Conservation (phyloP, 805 yeast genomes). For the Starmerella powellii region DNA sequence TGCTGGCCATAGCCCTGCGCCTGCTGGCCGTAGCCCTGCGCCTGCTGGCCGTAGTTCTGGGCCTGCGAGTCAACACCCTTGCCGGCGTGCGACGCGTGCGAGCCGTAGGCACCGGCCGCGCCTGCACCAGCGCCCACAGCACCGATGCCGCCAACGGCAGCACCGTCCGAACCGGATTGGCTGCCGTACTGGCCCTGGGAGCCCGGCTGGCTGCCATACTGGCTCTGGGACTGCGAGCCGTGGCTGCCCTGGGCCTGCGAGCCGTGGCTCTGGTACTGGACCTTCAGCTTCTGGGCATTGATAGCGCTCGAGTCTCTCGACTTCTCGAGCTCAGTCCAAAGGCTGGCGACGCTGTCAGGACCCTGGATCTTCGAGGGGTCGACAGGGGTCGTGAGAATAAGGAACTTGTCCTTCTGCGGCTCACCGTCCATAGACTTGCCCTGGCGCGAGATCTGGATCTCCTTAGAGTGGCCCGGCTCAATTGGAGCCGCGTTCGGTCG, state of each 20-base stretch:
- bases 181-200: not conserved
- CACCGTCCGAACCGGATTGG: not conserved
- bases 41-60: not conserved
- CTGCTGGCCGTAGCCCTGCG: not conserved
- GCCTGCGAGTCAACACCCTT: not conserved
- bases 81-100: not conserved
- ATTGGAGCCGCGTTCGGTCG: slow-evolving; percentile 86
- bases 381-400: slow-evolving; percentile 75
- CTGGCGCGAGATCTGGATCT: slow-evolving; percentile 71
- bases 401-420: slow-evolving; percentile 84
- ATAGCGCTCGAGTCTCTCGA: slow-evolving; percentile 37
- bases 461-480: slow-evolving; percentile 57
- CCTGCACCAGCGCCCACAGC: slow-evolving; percentile 8
- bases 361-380: slow-evolving; percentile 36
- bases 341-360: slow-evolving; percentile 45
- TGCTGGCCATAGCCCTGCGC: not conserved
- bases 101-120: slow-evolving; percentile 1
- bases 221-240: not conserved
- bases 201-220: not conserved
- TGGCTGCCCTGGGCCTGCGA: slow-evolving; percentile 1
- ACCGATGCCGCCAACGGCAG: slow-evolving; percentile 10
- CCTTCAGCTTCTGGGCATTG: slow-evolving; percentile 55
- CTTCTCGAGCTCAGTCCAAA: slow-evolving; percentile 64
- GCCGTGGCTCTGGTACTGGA: slow-evolving; percentile 25
- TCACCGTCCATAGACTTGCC: slow-evolving; percentile 71